Base-by-base conservation (phyloP, 768 basidiomycete genomes). In the Leccinum arenicola region DNA sequence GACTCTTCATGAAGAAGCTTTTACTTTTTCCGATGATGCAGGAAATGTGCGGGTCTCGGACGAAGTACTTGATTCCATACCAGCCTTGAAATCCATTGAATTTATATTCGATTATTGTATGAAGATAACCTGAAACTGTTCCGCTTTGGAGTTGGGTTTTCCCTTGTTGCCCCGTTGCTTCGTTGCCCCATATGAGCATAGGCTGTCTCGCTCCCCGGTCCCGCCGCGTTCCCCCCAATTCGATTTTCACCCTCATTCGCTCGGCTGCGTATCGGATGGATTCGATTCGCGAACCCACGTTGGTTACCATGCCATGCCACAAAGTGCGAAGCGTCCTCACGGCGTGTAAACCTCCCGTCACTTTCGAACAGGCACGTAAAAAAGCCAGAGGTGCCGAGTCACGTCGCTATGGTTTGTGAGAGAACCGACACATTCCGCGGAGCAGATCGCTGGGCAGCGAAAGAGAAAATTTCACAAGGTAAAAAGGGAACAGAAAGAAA, bases 331-430 rank as follows among this genome's bases (percentile, higher is more conserved):
- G 25, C 40, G 54, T 64, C 55, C 56, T 58, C 62, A 58, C 33
- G 38, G 58, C 58, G 23, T 27, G 49, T n/a, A 21, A n/a, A 52
- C 7, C 36, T 29, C 55, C 31, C 55, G 55, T 57, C 61, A 53
- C 8, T 1, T 38, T 56, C 35, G 19, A 60, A 60, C 63, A 65
- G 63, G 64, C 52, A 64, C 55, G 3, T 17, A 8, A 2, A n/a
- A 40, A 56, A 38, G 33, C 5, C n/a, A 54, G 52, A 29, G 54
- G 55, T 43, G 21, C 33, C 43, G 61, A 54, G 4, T 27, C 33
- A 15, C 54, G 53, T 56, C 55, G 55, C 50, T 58, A 66, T 55
- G 56, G 11, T 10, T 47, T 52, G 63, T 64, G 62, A 61, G 58
- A 64, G 51, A 54, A 48, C 36, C 1, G 29, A 10, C 11, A 23